Evolutionary conservation across 179 eudicot species (phyloP), one percentile per base, ranked within the genome.

Genomic region (Carnegiea gigantea): DNA sequence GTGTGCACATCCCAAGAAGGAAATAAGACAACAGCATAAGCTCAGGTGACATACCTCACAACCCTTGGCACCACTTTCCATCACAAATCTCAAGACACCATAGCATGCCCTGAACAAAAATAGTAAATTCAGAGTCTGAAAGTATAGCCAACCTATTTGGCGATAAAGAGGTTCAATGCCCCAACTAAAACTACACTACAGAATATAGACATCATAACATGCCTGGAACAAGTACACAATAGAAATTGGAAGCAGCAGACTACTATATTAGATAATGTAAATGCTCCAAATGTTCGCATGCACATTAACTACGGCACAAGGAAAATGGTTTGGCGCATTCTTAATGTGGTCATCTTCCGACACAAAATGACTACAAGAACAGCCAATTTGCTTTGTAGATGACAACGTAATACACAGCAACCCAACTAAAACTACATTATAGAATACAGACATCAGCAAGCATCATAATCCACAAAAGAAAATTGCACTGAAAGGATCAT

Each of bases 61-160:
- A 46, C 97, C 97, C 89, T 93, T 93, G 9, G 97, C 97, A 17
- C 97, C 97, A 80, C 91, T 91, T 83, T 91, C 95, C 95, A 93
- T 93, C 33, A 93, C 90, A 70, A 91, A 93, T 80, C 97, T 90
- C 84, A 93, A 68, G 28, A 93, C 97, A 83, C 97, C 97, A 88
- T 93, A 93, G 86, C 97, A 93, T 0, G 97, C 97, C 90, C 97
- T 93, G 85, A 30, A 30, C 20, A 73, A 70, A 70, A 26, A n/a
- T 2, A 26, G 51, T 3, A 21, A 51, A 24, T 6, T 36, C 76
- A 62, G 24, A 26, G 7, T 4, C 14, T 26, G 30, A 18, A 59
- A 2, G 0, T 8, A 7, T 23, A 62, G 30, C 68, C 68, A 57
- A 18, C 62, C 62, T 15, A 23, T 62, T 62, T 9, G n/a, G 30